Evolutionary conservation across 805 yeast genomes (phyloP).

Genomic region (Pichia nanzhaoensis): DNA sequence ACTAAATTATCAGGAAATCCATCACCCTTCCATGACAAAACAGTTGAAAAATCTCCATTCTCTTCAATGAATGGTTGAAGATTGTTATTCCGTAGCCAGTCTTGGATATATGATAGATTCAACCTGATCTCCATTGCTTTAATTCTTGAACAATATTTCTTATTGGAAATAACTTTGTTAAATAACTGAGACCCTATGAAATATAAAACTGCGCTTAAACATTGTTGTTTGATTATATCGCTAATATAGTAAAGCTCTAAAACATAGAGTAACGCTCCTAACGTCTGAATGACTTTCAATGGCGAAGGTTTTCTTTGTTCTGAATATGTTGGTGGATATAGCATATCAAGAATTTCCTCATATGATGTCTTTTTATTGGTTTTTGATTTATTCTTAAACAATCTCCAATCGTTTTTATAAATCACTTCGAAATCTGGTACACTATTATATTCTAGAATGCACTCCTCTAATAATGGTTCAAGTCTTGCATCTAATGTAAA

Average conservation of each 20-base stretch:
- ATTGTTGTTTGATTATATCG: conserved; percentile 68
- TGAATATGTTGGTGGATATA: conserved; percentile 78
- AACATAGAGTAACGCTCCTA: conserved; percentile 84
- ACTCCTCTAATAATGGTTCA: conserved; percentile 51
- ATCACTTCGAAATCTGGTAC: conserved; percentile 76
- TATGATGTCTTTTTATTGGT: conserved; percentile 38
- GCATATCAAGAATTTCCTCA: conserved; percentile 67
- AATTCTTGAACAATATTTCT: conserved; percentile 69
- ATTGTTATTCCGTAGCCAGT: conserved; percentile 80
- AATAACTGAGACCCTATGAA: conserved; percentile 71
- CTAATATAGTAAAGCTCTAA: conserved; percentile 76
- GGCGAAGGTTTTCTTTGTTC: conserved; percentile 89
- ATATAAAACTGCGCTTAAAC: conserved; percentile 69
- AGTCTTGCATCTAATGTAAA: conserved; percentile 60
- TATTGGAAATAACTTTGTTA: conserved; percentile 61
- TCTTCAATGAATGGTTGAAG: conserved; percentile 36
- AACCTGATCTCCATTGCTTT: conserved; percentile 86
- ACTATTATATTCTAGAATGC: conserved; percentile 68
- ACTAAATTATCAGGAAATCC: conserved; percentile 31
- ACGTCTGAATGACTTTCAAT: conserved; percentile 69
- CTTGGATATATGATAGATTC: conserved; percentile 80
- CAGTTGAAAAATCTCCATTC: conserved; percentile 20
- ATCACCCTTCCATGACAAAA: conserved; percentile 14
- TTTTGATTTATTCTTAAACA: conserved; percentile 39
- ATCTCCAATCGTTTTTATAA: conserved; percentile 64